Percentiles rank a stretch among this genome's conserved stretches.
These are phyloP conservation scores for Colletotrichum sp. DNA, from an alignment of 2,329 filamentous ascomycete genomes.

Conservation along the genomic window DNA sequence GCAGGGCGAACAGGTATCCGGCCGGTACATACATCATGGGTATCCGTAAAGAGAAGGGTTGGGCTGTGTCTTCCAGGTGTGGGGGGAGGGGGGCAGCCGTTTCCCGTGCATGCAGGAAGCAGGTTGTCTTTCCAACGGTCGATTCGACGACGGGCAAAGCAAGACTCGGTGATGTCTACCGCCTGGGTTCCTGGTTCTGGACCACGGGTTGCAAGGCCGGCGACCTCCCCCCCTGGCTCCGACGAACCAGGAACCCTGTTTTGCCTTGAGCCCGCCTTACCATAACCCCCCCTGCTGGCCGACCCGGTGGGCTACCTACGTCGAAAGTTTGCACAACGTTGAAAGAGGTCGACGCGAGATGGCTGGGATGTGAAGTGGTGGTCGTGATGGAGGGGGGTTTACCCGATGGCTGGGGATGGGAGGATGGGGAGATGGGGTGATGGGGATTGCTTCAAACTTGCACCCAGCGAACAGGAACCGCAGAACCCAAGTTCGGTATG, in stretches of 20 bases:
- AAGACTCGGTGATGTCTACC: not conserved
- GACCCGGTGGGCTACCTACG: not conserved
- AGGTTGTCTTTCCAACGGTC: not conserved
- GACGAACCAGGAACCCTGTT: not conserved
- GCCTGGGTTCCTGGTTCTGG: not conserved
- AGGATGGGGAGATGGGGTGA: not conserved
- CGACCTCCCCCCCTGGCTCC: not conserved
- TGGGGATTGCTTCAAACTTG: slow-evolving; percentile 17
- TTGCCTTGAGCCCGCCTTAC: not conserved
- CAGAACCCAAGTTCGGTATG: not conserved
- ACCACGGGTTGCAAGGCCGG: not conserved
- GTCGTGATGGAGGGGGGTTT: not conserved
- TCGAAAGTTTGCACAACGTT: not conserved
- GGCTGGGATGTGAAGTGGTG: not conserved
- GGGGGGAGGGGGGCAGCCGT: not conserved
- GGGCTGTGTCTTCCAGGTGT: not conserved
- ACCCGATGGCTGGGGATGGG: slow-evolving; percentile 7
- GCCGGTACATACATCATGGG: not conserved
- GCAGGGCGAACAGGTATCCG: not conserved
- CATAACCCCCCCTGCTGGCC: not conserved
- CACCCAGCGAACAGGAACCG: not conserved
- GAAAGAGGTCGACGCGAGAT: not conserved
- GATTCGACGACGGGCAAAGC: not conserved
- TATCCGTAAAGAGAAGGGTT: not conserved
- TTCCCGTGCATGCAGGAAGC: not conserved